Base-by-base conservation (phyloP, 108 stramenopile genomes). In the Schizochytrium sp. region DNA sequence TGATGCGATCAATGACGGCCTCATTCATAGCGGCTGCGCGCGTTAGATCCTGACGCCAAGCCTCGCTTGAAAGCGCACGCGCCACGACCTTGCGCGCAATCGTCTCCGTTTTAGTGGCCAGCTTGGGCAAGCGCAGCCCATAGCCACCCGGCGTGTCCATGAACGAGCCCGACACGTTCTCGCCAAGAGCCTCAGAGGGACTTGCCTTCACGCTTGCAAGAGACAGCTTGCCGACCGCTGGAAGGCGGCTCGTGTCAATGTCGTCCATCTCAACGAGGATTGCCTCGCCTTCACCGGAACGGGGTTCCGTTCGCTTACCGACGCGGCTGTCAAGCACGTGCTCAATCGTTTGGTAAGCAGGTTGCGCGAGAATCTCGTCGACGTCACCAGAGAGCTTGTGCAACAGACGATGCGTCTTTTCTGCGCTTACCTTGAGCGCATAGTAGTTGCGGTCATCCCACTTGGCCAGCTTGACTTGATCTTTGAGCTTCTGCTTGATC, bases 391-490 rank as follows among this genome's bases (percentile, higher is more conserved):
- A 72, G 12, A 95, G 90, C 90, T 94, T 95, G 95, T 96, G 96
- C 51, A 97, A 72, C 76, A 96, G 96, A 28, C 96, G 91, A 87
- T 98, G 96, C 72, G 97, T 96, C 88, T 96, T 96, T 88, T 97
- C 96, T 19, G 96, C 93, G 0, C 97, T 94, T 45, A 97, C 99
- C n/a, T 94, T 95, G 58, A 98, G 93, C 21, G 97, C 93, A 92
- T 98, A 97, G 90, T 98, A 98, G 4, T 96, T 96, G 88, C 97
- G 97, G 72, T 98, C 97, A 72, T 99, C 99, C 99, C 99, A 99
- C 90, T 96, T 97, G n/a, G 95, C 97, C 12, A 99, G 92, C 89
- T 98, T 98, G 0, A 95, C 96, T 87, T 98, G 97, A 58, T 98
- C 96, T 89, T 95, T 95, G 51, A 99, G 91, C 57, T 95, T 93